phyloP scores from a whole-genome alignment of 2,329 filamentous ascomycete genomes.

The Colletotrichum godetiae region DNA sequence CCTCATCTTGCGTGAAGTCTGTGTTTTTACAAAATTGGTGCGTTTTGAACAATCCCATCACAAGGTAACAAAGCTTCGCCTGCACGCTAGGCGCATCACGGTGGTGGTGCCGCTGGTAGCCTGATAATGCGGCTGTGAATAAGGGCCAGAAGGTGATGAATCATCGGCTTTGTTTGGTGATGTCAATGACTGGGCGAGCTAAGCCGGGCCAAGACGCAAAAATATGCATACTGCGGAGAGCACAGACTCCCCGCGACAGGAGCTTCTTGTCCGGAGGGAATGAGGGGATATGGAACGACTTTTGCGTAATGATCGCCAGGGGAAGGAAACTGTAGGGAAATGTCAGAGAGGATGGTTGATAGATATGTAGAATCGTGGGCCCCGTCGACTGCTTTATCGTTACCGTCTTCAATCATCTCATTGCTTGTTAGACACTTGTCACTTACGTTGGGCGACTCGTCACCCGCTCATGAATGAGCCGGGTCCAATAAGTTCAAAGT shows the following conservation, averaged over 20 bases:
- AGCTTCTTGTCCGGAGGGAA: not conserved
- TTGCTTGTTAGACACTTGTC: too few species aligned
- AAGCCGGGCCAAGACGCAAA: not conserved
- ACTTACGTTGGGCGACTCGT: not conserved
- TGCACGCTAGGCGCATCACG: not conserved
- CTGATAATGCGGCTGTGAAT: not conserved
- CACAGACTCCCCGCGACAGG: slow-evolving; percentile 14
- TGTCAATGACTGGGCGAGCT: slow-evolving; percentile 21
- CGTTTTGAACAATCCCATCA: not conserved
- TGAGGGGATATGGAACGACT: not conserved
- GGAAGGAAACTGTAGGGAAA: not conserved
- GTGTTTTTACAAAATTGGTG: not conserved
- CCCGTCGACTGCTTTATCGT: not conserved
- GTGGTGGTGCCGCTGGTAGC: not conserved
- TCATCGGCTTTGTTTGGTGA: slow-evolving; percentile 27
- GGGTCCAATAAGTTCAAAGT: not conserved
- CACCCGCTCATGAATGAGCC: not conserved
- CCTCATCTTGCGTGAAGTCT: not conserved
- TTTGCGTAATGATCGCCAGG: slow-evolving; percentile 5
- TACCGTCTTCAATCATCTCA: too few species aligned
- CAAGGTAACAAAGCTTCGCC: not conserved
- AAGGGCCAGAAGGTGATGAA: slow-evolving; percentile 18
- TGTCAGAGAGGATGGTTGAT: not conserved
- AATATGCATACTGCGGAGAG: not conserved
- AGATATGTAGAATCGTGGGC: not conserved